Evolutionary conservation across 306 rosid species (phyloP).

Genomic region (Vicia villosa): DNA sequence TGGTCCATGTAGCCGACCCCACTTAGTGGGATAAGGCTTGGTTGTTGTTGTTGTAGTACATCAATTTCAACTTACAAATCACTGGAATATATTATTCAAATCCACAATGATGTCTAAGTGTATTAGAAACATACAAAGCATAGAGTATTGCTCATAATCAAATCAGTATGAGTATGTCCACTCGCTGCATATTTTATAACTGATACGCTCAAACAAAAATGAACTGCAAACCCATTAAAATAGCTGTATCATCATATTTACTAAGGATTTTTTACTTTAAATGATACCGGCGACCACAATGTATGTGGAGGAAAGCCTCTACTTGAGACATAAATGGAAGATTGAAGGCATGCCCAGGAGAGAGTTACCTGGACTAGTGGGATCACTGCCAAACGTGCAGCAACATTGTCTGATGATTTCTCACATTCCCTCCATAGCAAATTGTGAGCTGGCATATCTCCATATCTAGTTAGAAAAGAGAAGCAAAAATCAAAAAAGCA

Average conservation of each 20-base stretch:
- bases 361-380: slow-evolving; percentile 81
- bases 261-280: slow-evolving; percentile 8
- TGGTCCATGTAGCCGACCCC: too few species aligned
- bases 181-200: neutral
- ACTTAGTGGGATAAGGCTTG: too few species aligned
- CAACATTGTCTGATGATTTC: slow-evolving; percentile 82
- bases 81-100: too few species aligned
- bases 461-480: slow-evolving; percentile 63
- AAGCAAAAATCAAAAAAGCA: slow-evolving; percentile 35
- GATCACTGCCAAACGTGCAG: slow-evolving; percentile 91
- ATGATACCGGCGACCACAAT: neutral
- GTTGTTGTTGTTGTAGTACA: too few species aligned
- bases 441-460: slow-evolving; percentile 97
- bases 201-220: neutral
- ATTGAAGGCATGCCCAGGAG: neutral
- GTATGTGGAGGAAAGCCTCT: neutral
- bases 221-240: neutral
- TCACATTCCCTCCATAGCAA: slow-evolving; percentile 96
- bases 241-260: neutral
- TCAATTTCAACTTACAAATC: slow-evolving; percentile 17
- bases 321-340: neutral
- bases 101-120: neutral
- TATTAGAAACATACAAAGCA: slow-evolving; percentile 22
- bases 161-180: neutral
- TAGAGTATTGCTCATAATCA: neutral